A percentile compares a stretch with the other conserved stretches of the same genome.
These are phyloP conservation scores for Russula compacta DNA, from an alignment of 768 basidiomycete genomes.

Conservation along the genomic window DNA sequence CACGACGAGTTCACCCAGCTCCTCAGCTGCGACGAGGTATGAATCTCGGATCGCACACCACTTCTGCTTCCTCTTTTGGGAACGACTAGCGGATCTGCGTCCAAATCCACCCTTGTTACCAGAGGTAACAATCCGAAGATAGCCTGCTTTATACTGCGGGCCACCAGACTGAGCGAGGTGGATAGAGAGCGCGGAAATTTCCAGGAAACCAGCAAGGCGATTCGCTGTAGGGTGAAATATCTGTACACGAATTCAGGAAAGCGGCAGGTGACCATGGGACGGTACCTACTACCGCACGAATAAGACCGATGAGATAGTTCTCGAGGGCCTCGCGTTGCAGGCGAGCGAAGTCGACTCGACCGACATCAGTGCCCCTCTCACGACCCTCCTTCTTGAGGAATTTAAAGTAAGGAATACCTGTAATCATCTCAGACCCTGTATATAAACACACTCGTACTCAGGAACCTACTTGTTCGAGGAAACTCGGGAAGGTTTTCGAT, in stretches of 20 bases:
- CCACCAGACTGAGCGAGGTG: conserved; percentile 73
- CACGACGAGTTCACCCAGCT: conserved; percentile 81
- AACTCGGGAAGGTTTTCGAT: conserved; percentile 84
- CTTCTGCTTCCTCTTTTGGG: conserved; percentile 51
- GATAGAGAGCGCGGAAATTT: conserved; percentile 83
- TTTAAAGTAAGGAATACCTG: conserved; percentile 87
- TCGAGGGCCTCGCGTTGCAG: conserved; percentile 78
- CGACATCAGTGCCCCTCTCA: conserved; percentile 41
- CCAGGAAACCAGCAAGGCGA: conserved; percentile 81
- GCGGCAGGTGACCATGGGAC: neutral
- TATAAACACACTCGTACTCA: neutral
- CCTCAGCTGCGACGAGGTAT: conserved; percentile 78
- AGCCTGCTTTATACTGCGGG: conserved; percentile 86
- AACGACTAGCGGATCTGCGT: conserved; percentile 53
- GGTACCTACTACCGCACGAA: conserved; percentile 72
- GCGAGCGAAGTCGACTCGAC: conserved; percentile 68
- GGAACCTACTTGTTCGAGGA: conserved; percentile 57
- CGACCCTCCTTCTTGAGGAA: conserved; percentile 61
- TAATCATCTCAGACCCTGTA: neutral
- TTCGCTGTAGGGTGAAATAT: conserved; percentile 96
- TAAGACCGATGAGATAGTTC: conserved; percentile 78
- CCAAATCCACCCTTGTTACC: conserved; percentile 52
- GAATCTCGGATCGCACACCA: conserved; percentile 94
- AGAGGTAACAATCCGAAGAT: conserved; percentile 49
- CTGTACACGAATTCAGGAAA: conserved; percentile 31